Evolutionary conservation across 1,284 basidiomycete species (phyloP), one percentile per base, ranked within the genome.

Genomic region (Boletus semigastroideus): DNA sequence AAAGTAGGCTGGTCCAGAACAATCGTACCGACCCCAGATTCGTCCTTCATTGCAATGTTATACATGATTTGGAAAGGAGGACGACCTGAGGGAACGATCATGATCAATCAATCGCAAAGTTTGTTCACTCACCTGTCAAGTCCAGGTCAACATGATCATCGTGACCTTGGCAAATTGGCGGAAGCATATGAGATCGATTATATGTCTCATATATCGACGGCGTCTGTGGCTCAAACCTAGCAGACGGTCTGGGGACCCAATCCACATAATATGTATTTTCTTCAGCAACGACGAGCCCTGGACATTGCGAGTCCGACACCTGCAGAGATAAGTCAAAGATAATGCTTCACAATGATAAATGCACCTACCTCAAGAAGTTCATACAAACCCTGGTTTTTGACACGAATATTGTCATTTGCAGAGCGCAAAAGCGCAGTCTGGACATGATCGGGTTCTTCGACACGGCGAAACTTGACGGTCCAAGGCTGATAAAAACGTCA

Each of bases 21-120:
- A 54, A 75, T 82, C 9, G 78, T 86, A 22, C 78, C 83, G 34
- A 79, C 82, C 25, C 82, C 83, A 30, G 73, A 72, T 12, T 84
- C 83, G 47, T 72, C 77, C 47, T 83, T 78, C 61, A 80, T 78
- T 1, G 85, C 87, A 46, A 89, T 79, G 58, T 88, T 90, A 65
- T 90, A 90, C 80, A 82, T 83, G 56, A 94, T 83, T 64, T 94
- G 87, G 79, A 93, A 95, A 1, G 92, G 92, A 28, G 90, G 83
- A 20, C 83, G 82, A 49, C 92, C 92, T 87, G 58, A 31, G 28
- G 7, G 17, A 25, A 47, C 38, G 25, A 38, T 43, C 20, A 42
- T 49, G 12, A 8, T 17, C 7, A 27, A 28, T 33, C 14, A 20
- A 16, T 38, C 8, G 3, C 9, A 40, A n/a, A 25, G 2, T 27